Percentiles rank a stretch among this genome's conserved stretches.
Evolutionary conservation across 2,329 filamentous ascomycete species (phyloP).

Genomic region (Onygenales sp.): DNA sequence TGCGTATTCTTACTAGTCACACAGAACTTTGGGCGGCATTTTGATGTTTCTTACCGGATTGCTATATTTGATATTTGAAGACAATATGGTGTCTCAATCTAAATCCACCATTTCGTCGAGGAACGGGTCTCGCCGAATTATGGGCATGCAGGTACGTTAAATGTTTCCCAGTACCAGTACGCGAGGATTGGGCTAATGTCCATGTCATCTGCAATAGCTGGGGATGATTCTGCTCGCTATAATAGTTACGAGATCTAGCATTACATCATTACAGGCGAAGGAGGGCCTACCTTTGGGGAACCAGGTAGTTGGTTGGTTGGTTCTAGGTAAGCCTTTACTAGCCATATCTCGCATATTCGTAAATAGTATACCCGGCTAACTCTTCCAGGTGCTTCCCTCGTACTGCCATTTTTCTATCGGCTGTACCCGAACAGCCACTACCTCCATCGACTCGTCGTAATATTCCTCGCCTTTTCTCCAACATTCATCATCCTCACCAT

Average conservation of each 20-base stretch:
- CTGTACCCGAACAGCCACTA: conserved; percentile 77
- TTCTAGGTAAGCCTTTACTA: conserved; percentile 50
- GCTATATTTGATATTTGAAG: conserved; percentile 71
- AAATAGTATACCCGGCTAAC: conserved; percentile 10
- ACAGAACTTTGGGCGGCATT: conserved; percentile 61
- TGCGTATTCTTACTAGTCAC: conserved; percentile 9
- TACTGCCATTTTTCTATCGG: conserved; percentile 72
- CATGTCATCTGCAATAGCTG: conserved; percentile 37
- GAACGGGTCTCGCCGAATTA: conserved; percentile 32
- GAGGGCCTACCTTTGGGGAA: conserved; percentile 78
- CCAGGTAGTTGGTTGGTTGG: conserved; percentile 74
- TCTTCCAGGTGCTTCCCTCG: conserved; percentile 56
- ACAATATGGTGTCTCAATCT: conserved; percentile 43
- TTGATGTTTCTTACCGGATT: conserved; percentile 70
- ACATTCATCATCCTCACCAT: conserved; percentile 94
- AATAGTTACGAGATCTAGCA: conserved; percentile 76
- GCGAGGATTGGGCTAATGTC: conserved; percentile 4
- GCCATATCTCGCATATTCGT: conserved; percentile 9
- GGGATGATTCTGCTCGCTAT: conserved; percentile 74
- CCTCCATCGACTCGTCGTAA: conserved; percentile 74
- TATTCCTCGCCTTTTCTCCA: conserved; percentile 88
- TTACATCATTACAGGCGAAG: conserved; percentile 75
- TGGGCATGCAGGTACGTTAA: conserved; percentile 35
- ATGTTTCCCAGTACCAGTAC: not conserved
- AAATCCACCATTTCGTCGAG: conserved; percentile 20